Percentiles rank a stretch among this genome's conserved stretches.
These are phyloP conservation scores for Sarocladium brachiariae DNA, from an alignment of 2,329 filamentous ascomycete species.

Conservation along the genomic window DNA sequence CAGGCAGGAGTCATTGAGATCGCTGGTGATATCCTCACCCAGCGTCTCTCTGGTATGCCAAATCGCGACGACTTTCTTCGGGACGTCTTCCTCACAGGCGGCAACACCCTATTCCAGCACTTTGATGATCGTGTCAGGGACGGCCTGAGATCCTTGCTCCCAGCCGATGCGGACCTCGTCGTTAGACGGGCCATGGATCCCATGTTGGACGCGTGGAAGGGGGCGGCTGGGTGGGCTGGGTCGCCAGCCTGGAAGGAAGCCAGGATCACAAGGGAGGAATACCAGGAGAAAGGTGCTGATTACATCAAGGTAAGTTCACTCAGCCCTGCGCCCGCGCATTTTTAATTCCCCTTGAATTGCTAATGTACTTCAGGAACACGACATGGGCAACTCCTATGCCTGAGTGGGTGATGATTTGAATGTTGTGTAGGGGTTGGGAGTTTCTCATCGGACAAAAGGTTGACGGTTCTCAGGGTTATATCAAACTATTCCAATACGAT, in stretches of 20 bases:
- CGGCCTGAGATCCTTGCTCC: constrained; percentile 67
- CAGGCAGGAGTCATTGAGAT: constrained; percentile 93
- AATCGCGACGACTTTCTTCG: constrained; percentile 64
- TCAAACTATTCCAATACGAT: background rate
- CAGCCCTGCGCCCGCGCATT: no score
- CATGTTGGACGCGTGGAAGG: constrained; percentile 85
- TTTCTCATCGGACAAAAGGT: background rate
- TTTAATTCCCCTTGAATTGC: no score
- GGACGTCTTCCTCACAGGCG: constrained; percentile 92
- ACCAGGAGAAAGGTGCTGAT: constrained; percentile 83
- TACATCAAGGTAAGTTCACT: constrained; percentile 83
- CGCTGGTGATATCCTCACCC: constrained; percentile 78
- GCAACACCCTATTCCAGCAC: constrained; percentile 76
- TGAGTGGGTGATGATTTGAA: constrained; percentile 19
- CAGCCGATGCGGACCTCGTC: constrained; percentile 57
- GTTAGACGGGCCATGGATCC: constrained; percentile 71
- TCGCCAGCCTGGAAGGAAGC: constrained; percentile 52
- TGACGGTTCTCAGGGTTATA: background rate
- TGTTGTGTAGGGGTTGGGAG: background rate
- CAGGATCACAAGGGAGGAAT: constrained; percentile 74
- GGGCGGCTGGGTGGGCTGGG: constrained; percentile 79
- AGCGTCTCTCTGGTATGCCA: constrained; percentile 58
- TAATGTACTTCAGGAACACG: constrained; percentile 47
- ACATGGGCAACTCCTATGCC: constrained; percentile 56
- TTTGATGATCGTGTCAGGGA: constrained; percentile 76